Percentiles rank a stretch among this genome's conserved stretches.
These are phyloP conservation scores for Coleophoma cylindrospora DNA, from an alignment of 2,329 filamentous ascomycete species.

Conservation along the genomic window DNA sequence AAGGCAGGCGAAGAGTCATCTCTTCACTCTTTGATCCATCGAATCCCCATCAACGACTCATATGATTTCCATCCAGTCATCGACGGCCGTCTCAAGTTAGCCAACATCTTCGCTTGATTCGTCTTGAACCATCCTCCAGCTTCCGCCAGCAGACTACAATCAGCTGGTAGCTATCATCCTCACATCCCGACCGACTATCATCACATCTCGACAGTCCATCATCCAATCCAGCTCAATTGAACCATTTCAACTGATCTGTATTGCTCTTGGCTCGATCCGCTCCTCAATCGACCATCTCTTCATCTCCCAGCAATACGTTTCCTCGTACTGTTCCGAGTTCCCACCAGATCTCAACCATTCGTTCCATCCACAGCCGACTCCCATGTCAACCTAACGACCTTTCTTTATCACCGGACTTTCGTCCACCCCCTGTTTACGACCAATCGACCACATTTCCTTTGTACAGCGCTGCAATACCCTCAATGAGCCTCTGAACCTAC, in stretches of 20 bases:
- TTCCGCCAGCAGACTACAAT: conserved; percentile 1
- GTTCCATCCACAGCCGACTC: conserved; percentile 19
- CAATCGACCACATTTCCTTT: conserved; percentile 44
- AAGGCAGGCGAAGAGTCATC: conserved; percentile 39
- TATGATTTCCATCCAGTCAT: conserved; percentile 34
- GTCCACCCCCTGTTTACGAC: conserved; percentile 23
- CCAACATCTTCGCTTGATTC: conserved; percentile 20
- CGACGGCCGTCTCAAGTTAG: conserved; percentile 31
- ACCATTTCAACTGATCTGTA: conserved; percentile 11
- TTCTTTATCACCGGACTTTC: conserved; percentile 18
- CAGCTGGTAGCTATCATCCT: neutral
- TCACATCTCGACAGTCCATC: conserved; percentile 9
- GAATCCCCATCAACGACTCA: conserved; percentile 28
- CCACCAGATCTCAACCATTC: conserved; percentile 21
- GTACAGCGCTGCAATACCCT: conserved; percentile 41
- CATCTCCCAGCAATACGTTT: conserved; percentile 12
- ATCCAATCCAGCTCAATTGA: conserved; percentile 12
- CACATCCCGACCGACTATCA: conserved; percentile 1
- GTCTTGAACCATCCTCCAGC: neutral
- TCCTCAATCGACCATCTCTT: conserved; percentile 13
- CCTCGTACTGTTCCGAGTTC: conserved; percentile 19
- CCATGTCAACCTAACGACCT: conserved; percentile 30
- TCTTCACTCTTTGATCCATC: conserved; percentile 39
- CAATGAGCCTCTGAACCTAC: conserved; percentile 34
- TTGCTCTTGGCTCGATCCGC: conserved; percentile 14